Conservation (phyloP, 345 rosid genomes). For the Psidium guajava region DNA sequence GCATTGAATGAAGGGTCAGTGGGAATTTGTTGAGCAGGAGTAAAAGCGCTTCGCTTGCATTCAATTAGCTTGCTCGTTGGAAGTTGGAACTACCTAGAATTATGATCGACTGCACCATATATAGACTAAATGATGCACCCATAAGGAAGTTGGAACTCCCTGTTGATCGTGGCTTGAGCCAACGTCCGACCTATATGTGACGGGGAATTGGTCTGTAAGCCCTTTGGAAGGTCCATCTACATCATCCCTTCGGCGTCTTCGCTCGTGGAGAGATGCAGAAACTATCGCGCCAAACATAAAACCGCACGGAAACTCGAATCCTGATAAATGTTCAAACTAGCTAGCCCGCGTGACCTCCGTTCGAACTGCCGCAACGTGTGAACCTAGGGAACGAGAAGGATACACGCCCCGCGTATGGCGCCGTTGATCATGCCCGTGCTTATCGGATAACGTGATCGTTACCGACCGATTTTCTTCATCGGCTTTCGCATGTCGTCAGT, state of each 20-base stretch:
- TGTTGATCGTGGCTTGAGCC: too few species aligned
- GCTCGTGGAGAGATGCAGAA: too few species aligned
- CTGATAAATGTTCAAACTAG: not conserved
- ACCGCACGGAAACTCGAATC: not conserved
- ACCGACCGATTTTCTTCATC: not conserved
- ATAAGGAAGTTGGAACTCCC: too few species aligned
- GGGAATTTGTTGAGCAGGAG: not conserved
- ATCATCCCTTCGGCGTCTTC: not conserved
- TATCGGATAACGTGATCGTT: not conserved
- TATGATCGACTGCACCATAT: not conserved
- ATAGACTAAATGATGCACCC: too few species aligned
- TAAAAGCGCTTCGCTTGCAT: not conserved
- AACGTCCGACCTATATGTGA: too few species aligned
- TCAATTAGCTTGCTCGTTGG: not conserved
- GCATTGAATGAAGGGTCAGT: not conserved
- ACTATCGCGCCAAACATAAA: too few species aligned
- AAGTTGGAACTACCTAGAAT: not conserved
- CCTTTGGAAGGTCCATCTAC: not conserved
- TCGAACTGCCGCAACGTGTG: not conserved
- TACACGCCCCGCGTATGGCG: not conserved
- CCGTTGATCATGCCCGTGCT: not conserved
- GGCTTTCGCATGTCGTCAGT: not conserved
- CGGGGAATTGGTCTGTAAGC: not conserved
- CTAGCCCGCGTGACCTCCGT: not conserved
- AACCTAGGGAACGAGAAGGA: not conserved